These are phyloP conservation scores for Neolentinus lepideus DNA, from an alignment of 1,284 basidiomycete species.

Conservation along the genomic window DNA sequence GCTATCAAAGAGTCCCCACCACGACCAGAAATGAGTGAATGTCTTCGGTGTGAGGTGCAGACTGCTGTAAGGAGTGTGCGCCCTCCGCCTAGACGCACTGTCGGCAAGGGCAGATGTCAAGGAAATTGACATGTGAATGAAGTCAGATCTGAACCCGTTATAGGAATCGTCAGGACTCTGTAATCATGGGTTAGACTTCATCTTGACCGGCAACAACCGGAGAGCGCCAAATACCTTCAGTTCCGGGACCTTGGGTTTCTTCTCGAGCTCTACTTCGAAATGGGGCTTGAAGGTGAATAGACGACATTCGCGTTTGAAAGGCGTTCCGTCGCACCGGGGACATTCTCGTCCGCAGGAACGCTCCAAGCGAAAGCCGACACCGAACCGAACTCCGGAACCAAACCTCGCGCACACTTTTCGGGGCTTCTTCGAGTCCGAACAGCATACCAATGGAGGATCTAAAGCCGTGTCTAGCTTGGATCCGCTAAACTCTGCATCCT, in stretches of 20 bases:
- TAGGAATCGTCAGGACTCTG: conserved; percentile 71
- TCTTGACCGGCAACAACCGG: not conserved
- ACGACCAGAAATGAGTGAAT: conserved; percentile 89
- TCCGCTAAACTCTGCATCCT: not conserved
- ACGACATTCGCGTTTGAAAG: conserved; percentile 78
- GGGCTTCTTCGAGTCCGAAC: conserved; percentile 1
- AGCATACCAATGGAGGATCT: not conserved
- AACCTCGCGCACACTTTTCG: conserved; percentile 69
- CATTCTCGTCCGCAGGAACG: conserved; percentile 81
- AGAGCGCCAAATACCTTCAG: conserved; percentile 39
- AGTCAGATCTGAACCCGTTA: conserved; percentile 88
- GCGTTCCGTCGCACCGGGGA: conserved; percentile 47
- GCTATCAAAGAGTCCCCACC: conserved; percentile 86
- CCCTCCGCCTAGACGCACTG: conserved; percentile 10
- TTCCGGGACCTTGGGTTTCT: conserved; percentile 33
- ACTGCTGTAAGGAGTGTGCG: conserved; percentile 48
- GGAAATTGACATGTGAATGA: conserved; percentile 90
- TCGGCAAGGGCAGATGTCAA: conserved; percentile 49
- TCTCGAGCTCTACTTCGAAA: conserved; percentile 69
- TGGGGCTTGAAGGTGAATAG: conserved; percentile 82
- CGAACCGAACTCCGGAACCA: conserved; percentile 86
- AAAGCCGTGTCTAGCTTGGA: not conserved
- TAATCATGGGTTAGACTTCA: not conserved
- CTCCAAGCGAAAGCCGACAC: conserved; percentile 82
- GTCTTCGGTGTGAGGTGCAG: conserved; percentile 85